Percentiles rank a stretch among this genome's conserved stretches.
phyloP scores from a whole-genome alignment of 371 early-diverging fungal genomes.

The Mortierella sp. region DNA sequence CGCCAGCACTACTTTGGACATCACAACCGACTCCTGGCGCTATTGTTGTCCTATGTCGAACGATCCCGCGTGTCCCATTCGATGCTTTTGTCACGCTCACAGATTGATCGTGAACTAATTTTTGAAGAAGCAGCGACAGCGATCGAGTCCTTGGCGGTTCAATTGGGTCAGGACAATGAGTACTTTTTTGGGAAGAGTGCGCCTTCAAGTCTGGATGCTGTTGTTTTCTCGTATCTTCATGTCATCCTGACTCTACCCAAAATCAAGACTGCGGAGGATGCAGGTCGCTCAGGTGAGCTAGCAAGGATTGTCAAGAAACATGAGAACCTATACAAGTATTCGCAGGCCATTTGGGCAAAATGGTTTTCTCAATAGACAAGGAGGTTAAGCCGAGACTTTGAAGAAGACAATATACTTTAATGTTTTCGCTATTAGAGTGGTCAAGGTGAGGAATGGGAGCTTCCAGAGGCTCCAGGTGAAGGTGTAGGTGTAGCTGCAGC shows the following conservation, averaged over 20 bases:
- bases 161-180: conserved; percentile 23
- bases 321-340: conserved; percentile 41
- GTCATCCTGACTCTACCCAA: conserved; percentile 44
- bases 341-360: conserved; percentile 45
- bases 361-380: conserved; percentile 30
- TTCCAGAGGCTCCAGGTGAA: conserved; percentile 6
- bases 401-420: no score
- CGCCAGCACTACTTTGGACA: conserved; percentile 52
- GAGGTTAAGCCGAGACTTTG: no score
- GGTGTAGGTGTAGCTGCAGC: conserved; percentile 23
- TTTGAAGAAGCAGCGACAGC: conserved; percentile 48
- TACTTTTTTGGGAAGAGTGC: conserved; percentile 45
- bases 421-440: no score
- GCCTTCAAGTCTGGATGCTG: conserved; percentile 43
- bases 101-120: conserved; percentile 49
- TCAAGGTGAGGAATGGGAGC: neutral
- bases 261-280: conserved; percentile 31
- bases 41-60: conserved; percentile 25
- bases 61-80: conserved; percentile 33
- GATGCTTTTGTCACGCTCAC: conserved; percentile 45
- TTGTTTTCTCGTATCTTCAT: conserved; percentile 48
- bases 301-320: conserved; percentile 48
- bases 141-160: conserved; percentile 33
- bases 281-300: conserved; percentile 40
- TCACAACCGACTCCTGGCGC: conserved; percentile 24